Conservation (phyloP, 371 early-diverging fungal genomes). For the Thermomucor indicae-seudaticae region DNA sequence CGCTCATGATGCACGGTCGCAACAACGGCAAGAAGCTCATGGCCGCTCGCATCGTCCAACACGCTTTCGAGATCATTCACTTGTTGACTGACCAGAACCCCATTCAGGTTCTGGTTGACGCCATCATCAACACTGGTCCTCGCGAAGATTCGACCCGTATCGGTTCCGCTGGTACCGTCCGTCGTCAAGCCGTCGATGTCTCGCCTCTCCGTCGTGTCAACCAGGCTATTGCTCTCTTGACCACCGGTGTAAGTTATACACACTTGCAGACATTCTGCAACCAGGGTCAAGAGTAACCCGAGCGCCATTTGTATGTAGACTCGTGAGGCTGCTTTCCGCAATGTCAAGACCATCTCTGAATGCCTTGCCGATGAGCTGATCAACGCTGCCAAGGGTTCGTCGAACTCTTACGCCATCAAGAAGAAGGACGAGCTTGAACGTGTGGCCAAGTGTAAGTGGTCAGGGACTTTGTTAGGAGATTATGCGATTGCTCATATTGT, state of each 20-base stretch:
- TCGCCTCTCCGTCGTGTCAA: conserved; percentile 99
- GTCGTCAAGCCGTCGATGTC: conserved; percentile 99
- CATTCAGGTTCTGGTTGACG: conserved; percentile 99
- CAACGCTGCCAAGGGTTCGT: conserved; percentile 98
- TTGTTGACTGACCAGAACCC: conserved; percentile 99
- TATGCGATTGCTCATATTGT: background rate
- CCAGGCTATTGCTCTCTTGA: conserved; percentile 95
- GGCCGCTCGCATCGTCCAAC: conserved; percentile 98
- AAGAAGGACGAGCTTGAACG: conserved; percentile 99
- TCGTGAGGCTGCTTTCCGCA: conserved; percentile 34
- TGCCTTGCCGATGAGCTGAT: conserved; percentile 99
- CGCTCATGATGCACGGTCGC: conserved; percentile 99
- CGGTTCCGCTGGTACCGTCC: conserved; percentile 99
- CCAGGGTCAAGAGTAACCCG: no score
- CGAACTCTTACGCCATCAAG: conserved; percentile 99
- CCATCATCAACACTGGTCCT: conserved; percentile 99
- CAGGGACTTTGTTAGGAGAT: background rate
- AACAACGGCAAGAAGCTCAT: conserved; percentile 99
- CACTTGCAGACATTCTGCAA: no score
- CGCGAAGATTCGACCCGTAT: conserved; percentile 99
- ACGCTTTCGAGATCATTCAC: conserved; percentile 99
- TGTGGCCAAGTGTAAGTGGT: conserved; percentile 56
- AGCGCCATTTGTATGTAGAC: conserved; percentile 5
- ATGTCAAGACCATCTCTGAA: conserved; percentile 97
- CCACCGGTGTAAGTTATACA: conserved; percentile 78